Percentiles rank a stretch among this genome's conserved stretches.
These are phyloP conservation scores for Rheum nobile DNA, from an alignment of 148 eudicot species.

Conservation along the genomic window DNA sequence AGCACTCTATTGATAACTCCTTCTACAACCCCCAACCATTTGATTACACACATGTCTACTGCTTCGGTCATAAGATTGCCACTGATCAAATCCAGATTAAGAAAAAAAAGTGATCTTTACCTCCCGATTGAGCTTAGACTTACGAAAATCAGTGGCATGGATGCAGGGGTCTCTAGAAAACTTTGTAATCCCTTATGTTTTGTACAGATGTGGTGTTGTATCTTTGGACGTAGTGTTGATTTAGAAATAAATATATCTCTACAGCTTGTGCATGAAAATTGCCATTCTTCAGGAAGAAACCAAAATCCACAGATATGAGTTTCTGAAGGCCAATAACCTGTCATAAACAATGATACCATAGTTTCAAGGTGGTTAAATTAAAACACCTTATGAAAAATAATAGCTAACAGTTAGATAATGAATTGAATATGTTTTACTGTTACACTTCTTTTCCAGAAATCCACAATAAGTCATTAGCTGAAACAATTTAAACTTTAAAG, in stretches of 20 bases:
- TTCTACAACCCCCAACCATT: not conserved
- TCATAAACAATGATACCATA: not conserved
- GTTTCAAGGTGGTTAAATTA: not conserved
- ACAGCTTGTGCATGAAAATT: constrained; percentile 72
- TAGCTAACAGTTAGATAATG: not conserved
- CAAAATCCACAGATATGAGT: constrained; percentile 83
- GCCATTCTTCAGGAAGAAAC: constrained; percentile 82
- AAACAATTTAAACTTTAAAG: not conserved
- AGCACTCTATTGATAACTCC: not conserved
- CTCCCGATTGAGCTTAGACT: constrained; percentile 80
- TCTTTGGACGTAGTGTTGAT: constrained; percentile 18
- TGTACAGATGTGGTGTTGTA: constrained; percentile 31
- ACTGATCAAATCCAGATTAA: not conserved
- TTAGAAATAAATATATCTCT: constrained; percentile 29
- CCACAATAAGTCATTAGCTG: not conserved
- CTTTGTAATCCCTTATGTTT: constrained; percentile 36
- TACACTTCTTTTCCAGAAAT: not conserved
- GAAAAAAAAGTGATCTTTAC: constrained; percentile 14
- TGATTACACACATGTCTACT: not conserved
- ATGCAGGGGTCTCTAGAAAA: constrained; percentile 34
- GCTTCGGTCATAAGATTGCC: not conserved
- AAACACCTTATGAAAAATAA: not conserved
- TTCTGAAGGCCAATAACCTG: constrained; percentile 87
- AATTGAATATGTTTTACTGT: not conserved
- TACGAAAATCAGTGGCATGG: constrained; percentile 54